Conservation (phyloP, 202 grass and related monocot genomes). For the Elaeis oleifera region DNA sequence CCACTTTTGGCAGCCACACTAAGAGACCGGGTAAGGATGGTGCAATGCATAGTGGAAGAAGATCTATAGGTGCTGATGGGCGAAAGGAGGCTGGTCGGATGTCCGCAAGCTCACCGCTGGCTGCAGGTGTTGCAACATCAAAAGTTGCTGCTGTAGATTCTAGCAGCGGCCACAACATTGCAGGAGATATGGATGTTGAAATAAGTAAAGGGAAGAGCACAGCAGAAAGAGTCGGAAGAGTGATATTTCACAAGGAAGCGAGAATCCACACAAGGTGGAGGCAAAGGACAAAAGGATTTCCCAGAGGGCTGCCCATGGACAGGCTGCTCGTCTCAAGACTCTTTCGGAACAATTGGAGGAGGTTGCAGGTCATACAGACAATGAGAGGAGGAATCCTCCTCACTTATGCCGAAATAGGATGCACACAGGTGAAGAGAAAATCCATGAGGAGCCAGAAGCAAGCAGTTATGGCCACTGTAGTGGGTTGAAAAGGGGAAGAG, state of each 20-base stretch:
- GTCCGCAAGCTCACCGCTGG: slow-evolving; percentile 39
- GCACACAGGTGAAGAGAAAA: background rate
- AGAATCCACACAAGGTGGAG: background rate
- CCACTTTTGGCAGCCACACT: background rate
- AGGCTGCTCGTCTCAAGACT: background rate
- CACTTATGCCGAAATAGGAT: background rate
- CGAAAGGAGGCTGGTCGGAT: slow-evolving; percentile 26
- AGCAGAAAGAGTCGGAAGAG: background rate
- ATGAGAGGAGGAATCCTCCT: background rate
- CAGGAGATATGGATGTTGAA: background rate
- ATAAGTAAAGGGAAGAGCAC: background rate
- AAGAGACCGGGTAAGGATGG: slow-evolving; percentile 2
- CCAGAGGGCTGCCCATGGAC: background rate
- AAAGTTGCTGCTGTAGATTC: slow-evolving; percentile 2
- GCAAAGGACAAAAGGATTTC: background rate
- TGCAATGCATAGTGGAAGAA: slow-evolving; percentile 24
- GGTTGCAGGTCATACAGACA: background rate
- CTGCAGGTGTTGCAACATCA: background rate
- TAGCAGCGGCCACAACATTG: background rate
- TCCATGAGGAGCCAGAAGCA: background rate
- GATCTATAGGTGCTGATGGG: slow-evolving; percentile 16
- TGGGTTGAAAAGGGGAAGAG: slow-evolving; percentile 1
- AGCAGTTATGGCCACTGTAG: background rate
- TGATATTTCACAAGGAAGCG: background rate
- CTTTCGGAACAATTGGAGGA: slow-evolving; percentile 10